Base-by-base conservation (phyloP, 2,329 filamentous ascomycete genomes). In the Beauveria asiatica region DNA sequence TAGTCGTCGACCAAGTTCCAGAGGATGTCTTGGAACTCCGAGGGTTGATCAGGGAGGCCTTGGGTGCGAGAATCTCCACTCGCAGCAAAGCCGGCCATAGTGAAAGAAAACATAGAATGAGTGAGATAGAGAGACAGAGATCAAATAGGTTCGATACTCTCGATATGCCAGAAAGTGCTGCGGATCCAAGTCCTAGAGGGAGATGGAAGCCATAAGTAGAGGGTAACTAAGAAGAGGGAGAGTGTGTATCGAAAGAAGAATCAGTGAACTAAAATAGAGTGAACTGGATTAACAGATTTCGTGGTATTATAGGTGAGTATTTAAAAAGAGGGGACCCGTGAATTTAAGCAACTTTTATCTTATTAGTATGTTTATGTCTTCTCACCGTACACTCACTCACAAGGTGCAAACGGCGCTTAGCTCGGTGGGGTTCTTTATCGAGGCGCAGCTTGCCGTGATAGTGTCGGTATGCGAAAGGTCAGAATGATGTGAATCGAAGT, bases 391-490 rank as follows among this genome's bases (percentile, higher is more conserved):
- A 21, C 45, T 57, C 55, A 42, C 45, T 50, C 33, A 37, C 10
- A 23, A 23, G 19, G 25, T 52, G 57, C 48, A 59, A 59, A 59
- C 57, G 48, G 39, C 37, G 57, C 23, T 23, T 39, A 16, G 48
- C 27, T 45, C 9, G 10, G 57, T 39, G 48, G 39, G 41, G 48
- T 46, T 13, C 46, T 45, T 59, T 52, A 41, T 37, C 19, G 41
- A 45, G 57, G 48, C n/a, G 48, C 48, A 13, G 48, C 57, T 52
- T 51, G 39, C 39, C 48, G 52, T 23, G 17, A 7, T 23, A 59
- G 57, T 59, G 57, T 52, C 57, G 48, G 39, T 52, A 52, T 44
- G 57, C 48, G 39, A 37, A 13, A n/a, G 25, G 25, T 25, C 13
- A 46, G 37, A 10, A 21, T 2, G 11, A 5, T 17, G 33, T 50